Conservation (phyloP, 139 green algal genomes). For the Closterium sp. region DNA sequence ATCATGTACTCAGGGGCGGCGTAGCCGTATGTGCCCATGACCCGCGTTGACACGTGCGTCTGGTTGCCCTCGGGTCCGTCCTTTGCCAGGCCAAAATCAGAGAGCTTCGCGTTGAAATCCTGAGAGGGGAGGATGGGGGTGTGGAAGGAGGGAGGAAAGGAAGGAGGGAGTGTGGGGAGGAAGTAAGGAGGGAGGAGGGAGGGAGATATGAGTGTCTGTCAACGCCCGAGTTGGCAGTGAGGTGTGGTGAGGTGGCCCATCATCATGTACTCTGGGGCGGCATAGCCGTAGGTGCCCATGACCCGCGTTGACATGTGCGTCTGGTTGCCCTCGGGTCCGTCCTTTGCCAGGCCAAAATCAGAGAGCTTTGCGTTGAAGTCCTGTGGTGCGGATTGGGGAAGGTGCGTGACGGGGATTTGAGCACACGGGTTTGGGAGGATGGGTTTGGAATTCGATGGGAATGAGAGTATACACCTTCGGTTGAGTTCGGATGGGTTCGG, state of each 20-base stretch:
- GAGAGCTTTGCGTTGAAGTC: constrained; percentile 48
- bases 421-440: too few species aligned
- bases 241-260: constrained; percentile 51
- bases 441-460: too few species aligned
- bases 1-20: constrained; percentile 59
- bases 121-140: not conserved
- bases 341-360: constrained; percentile 61
- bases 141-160: too few species aligned
- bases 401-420: too few species aligned
- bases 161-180: too few species aligned
- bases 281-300: constrained; percentile 61
- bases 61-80: constrained; percentile 24
- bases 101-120: constrained; percentile 48
- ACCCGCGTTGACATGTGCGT: constrained; percentile 51
- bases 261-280: constrained; percentile 59
- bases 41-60: constrained; percentile 45
- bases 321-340: constrained; percentile 24
- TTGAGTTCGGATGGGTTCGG: too few species aligned
- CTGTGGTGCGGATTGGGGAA: not conserved
- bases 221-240: constrained; percentile 60
- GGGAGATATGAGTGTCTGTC: too few species aligned
- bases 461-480: too few species aligned
- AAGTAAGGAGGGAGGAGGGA: too few species aligned
- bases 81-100: constrained; percentile 62
- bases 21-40: constrained; percentile 63